Percentiles rank a stretch among this genome's conserved stretches.
Conservation (phyloP, 2,329 filamentous ascomycete species). For the Fusarium floridanum region DNA sequence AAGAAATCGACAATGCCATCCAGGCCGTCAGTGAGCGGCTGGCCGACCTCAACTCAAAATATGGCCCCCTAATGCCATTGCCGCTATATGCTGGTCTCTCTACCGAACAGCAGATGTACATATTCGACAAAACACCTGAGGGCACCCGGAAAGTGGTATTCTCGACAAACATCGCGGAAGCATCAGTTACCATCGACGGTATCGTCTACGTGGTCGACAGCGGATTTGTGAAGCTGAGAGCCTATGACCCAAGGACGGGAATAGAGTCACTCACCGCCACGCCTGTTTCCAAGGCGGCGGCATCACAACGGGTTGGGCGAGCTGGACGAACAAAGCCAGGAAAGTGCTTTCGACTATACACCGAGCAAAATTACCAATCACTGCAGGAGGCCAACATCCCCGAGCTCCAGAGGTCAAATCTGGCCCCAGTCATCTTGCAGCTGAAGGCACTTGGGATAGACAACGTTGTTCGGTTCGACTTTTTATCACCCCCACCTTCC, state of each 20-base stretch:
- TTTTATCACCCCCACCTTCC: conserved; percentile 86
- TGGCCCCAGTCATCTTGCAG: conserved; percentile 89
- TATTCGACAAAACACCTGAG: conserved; percentile 86
- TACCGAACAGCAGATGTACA: conserved; percentile 93
- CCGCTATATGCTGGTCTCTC: conserved; percentile 91
- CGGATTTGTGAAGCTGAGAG: conserved; percentile 90
- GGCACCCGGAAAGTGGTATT: conserved; percentile 92
- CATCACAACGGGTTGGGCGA: conserved; percentile 90
- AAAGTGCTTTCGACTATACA: conserved; percentile 95
- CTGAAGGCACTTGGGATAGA: conserved; percentile 96
- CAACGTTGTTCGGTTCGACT: conserved; percentile 92
- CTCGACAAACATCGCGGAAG: conserved; percentile 96
- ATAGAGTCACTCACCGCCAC: conserved; percentile 89
- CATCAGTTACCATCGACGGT: conserved; percentile 92
- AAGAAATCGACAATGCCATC: conserved; percentile 90
- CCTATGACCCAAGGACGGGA: conserved; percentile 85
- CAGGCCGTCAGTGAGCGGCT: conserved; percentile 82
- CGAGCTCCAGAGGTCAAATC: conserved; percentile 92
- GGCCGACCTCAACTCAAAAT: conserved; percentile 63
- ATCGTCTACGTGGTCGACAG: conserved; percentile 92
- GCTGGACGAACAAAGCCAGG: conserved; percentile 90
- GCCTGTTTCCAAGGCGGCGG: conserved; percentile 89
- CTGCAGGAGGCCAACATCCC: conserved; percentile 82
- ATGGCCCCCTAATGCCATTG: conserved; percentile 58
- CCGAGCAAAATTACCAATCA: conserved; percentile 75